Conservation (phyloP, 1,139 yeast species). For the Pichia sp. region DNA sequence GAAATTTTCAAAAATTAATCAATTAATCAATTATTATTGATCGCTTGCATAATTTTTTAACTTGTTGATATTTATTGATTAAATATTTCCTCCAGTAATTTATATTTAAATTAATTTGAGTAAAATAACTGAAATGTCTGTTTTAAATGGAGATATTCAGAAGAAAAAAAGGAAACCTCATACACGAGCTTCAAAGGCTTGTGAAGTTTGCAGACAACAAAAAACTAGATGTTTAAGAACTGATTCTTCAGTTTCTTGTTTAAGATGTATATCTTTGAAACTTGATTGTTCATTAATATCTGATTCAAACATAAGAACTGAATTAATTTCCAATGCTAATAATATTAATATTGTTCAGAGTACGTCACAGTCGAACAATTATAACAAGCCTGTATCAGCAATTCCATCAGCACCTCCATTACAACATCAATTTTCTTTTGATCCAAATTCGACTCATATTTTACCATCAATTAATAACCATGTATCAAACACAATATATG, state of each 20-base stretch:
- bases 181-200: conserved; percentile 51
- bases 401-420: not conserved
- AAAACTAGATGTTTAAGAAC: conserved; percentile 59
- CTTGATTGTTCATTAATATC: conserved; percentile 46
- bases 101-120: too few species aligned
- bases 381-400: not conserved
- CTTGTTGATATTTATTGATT: too few species aligned
- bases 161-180: conserved; percentile 19
- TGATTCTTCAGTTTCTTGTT: conserved; percentile 40
- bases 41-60: too few species aligned
- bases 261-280: conserved; percentile 49
- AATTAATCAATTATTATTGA: too few species aligned
- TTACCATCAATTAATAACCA: conserved; percentile 4
- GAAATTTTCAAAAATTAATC: too few species aligned
- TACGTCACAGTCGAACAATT: too few species aligned
- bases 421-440: not conserved
- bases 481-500: not conserved
- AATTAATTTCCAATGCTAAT: not conserved
- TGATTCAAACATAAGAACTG: not conserved
- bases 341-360: not conserved
- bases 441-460: not conserved
- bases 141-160: not conserved
- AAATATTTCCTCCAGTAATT: not conserved
- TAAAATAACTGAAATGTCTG: too few species aligned
- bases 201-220: conserved; percentile 52